Evolutionary conservation across 768 basidiomycete species (phyloP), one percentile per base, ranked within the genome.

Genomic region (Glaciozyma martinii): DNA sequence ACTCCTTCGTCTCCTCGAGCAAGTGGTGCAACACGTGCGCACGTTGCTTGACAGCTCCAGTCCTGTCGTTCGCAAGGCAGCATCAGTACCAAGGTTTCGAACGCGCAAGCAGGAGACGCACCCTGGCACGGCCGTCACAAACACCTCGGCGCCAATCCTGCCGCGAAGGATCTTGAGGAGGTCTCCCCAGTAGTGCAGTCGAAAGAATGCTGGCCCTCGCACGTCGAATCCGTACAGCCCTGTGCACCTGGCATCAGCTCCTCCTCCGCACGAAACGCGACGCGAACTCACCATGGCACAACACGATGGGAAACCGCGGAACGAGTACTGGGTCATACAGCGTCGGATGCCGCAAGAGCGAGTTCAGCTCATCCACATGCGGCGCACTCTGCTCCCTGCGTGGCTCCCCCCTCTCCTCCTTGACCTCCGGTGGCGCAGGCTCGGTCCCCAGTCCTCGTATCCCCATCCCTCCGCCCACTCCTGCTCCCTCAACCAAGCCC

Each of bases 151-250:
- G 19, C 90, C 89, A 18, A 98, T 80, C 67, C 81, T 87, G 60
- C 87, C 81, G 62, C 87, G 82, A 21, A 98, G 81, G 18, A 93
- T 83, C 15, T 81, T 83, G 40, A 97, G 80, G 5, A 97, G 85
- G 63, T 90, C 88, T 0, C 86, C 83, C 95, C 95, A 99, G 74
- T 99, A 99, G 66, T 97, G 90, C 75, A 90, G 82, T 2, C 69
- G 66, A 30, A 65, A 66, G 59, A 61, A 67, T 1, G 59, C 57
- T 1, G 66, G 66, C 1, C 62, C 68, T 23, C 66, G 65, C 0
- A 90, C 86, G 72, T 94, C 92, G 74, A 95, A 99, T 9, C 94
- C 94, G 73, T 99, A 97, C 3, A 98, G 79, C 25, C 94, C 91
- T 61, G 60, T 43, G 2, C n/a, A 12, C 0, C 13, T 0, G 15